A percentile compares a stretch with the other conserved stretches of the same genome.
Evolutionary conservation across 2,329 filamentous ascomycete genomes (phyloP).

Genomic region (Colletotrichum paranaense): DNA sequence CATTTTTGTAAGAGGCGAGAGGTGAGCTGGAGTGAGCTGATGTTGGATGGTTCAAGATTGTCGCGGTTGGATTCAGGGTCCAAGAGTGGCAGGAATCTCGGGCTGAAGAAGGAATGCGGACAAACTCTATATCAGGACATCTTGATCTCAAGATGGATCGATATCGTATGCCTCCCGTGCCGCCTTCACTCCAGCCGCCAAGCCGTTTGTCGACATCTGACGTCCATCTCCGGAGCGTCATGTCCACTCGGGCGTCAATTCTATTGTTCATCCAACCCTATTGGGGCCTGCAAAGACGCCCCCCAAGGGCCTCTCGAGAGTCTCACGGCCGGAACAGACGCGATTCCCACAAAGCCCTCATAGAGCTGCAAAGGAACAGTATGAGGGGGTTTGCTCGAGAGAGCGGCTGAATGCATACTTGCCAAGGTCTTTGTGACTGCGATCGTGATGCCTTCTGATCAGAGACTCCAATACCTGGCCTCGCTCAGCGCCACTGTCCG

Average conservation of each 20-base stretch:
- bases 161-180: conserved; percentile 16
- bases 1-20: conserved; percentile 15
- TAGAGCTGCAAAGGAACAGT: background rate
- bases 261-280: conserved; percentile 17
- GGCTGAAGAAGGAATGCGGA: conserved; percentile 27
- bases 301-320: background rate
- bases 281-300: background rate
- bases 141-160: background rate
- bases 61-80: conserved; percentile 4
- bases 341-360: conserved; percentile 1
- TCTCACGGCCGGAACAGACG: background rate
- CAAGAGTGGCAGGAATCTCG: background rate
- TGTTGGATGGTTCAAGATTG: background rate
- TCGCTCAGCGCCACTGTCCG: conserved; percentile 14
- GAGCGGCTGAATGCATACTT: background rate
- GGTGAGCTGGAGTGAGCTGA: background rate
- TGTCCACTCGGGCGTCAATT: conserved; percentile 24
- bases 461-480: background rate
- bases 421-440: conserved; percentile 1
- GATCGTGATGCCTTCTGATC: background rate
- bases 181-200: background rate
- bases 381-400: background rate
- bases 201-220: background rate
- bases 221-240: conserved; percentile 31
- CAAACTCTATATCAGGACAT: conserved; percentile 34